phyloP scores from a whole-genome alignment of 441 rosid species.

The Croton setiger region DNA sequence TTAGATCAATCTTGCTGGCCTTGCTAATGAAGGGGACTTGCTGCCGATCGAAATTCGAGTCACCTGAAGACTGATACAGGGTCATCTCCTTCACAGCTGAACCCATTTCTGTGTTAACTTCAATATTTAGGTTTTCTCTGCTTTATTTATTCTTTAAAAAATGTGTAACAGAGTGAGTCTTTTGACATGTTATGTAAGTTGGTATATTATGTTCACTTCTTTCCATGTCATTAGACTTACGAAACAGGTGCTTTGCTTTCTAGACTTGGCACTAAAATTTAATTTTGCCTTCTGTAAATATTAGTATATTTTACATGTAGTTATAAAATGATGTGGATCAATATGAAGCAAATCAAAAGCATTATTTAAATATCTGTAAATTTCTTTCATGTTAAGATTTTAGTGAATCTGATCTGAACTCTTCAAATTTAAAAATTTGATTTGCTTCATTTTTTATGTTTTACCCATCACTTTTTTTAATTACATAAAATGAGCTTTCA shows the following conservation, averaged over 20 bases:
- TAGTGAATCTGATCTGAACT: no score
- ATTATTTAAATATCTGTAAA: no score
- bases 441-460: no score
- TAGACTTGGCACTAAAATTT: not conserved
- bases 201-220: not conserved
- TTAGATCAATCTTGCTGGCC: not conserved
- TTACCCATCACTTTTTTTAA: no score
- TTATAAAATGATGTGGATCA: not conserved
- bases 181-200: constrained; percentile 21
- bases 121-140: not conserved
- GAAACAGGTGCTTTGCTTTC: not conserved
- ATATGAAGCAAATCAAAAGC: no score
- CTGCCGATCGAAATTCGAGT: not conserved
- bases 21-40: constrained; percentile 3
- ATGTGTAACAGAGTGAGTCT: not conserved
- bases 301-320: not conserved
- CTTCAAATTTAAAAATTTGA: no score
- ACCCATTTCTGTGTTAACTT: not conserved
- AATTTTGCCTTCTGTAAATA: not conserved
- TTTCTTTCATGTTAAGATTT: no score
- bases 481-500: no score
- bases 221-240: constrained; percentile 17
- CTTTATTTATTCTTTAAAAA: not conserved
- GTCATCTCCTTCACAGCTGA: not conserved
- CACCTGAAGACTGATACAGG: not conserved